Base-by-base conservation (phyloP, 345 rosid species). In the Gossypium stocksii region DNA sequence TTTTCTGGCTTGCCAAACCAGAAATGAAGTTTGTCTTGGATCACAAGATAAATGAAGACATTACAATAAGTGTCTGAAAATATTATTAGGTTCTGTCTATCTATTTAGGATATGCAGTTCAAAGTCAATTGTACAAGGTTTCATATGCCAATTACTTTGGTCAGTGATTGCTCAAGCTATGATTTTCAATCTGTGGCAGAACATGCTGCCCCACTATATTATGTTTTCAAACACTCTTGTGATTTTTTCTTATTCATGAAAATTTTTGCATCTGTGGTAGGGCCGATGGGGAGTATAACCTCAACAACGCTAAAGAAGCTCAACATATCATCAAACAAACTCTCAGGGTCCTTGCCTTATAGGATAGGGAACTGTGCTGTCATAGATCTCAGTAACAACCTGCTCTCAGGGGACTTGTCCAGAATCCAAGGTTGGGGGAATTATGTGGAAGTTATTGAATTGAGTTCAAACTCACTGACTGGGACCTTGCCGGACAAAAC, bases 401-500 rank as follows among this genome's bases (percentile, higher is more conserved):
- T 77, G 44, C 81, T 93, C 64, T 89, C 91, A 56, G 98, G 97
- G 44, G 82, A 87, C 65, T 76, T 91, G 11, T 90, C 97, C 52
- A 88, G 93, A 77, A 86, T 91, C 22, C 87, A 82, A 82, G 77
- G 76, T 70, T 93, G 97, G 98, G 98, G 98, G 41, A 86, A 90
- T 83, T 87, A 85, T 63, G 89, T 86, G 60, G 97, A 91, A 83
- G 79, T 77, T 66, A 88, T 93, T 77, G 84, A 84, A 61, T 77
- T 93, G 86, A 93, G 91, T 81, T 90, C 91, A 43, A 93, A 93
- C 78, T 77, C 83, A 58, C 80, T 93, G 79, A 81, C 82, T 11
- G 97, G 98, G 78, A 78, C 83, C 72, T 68, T 91, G 67, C 91
- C 96, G 15, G 70, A 77, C 77, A 80, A 86, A 81, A 90, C 97